Evolutionary conservation across 208 protist species (phyloP).

Genomic region (Leishmania martiniquensis): DNA sequence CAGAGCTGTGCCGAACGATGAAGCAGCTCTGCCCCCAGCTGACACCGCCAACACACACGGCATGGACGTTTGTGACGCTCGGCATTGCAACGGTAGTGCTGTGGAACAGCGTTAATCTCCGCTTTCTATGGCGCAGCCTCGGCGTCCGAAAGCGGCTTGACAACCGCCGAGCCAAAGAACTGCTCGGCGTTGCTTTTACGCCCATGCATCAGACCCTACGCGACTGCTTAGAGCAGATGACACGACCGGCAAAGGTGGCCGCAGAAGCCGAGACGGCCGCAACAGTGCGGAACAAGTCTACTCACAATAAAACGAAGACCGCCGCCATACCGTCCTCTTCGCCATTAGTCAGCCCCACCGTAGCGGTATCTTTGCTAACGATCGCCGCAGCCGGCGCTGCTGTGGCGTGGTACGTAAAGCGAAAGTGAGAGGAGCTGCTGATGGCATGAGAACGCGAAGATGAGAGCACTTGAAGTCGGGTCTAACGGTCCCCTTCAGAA

Average conservation of each 20-base stretch:
- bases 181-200: conserved; percentile 76
- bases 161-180: conserved; percentile 50
- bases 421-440: conserved; percentile 12
- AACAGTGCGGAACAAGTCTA: not conserved
- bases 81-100: conserved; percentile 54
- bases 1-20: conserved; percentile 73
- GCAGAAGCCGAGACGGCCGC: conserved; percentile 21
- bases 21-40: conserved; percentile 81
- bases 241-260: conserved; percentile 44
- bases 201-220: conserved; percentile 75
- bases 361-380: conserved; percentile 20
- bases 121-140: conserved; percentile 84
- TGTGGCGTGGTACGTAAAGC: conserved; percentile 19
- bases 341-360: conserved; percentile 11
- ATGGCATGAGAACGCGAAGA: not conserved
- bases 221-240: conserved; percentile 76
- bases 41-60: conserved; percentile 73
- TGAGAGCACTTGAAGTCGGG: not conserved
- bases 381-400: conserved; percentile 21
- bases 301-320: not conserved
- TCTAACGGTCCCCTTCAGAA: not conserved
- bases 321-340: not conserved
- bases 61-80: conserved; percentile 83
- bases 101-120: conserved; percentile 57
- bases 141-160: conserved; percentile 81